Base-by-base conservation (phyloP, 345 rosid genomes). In the Psidium guajava region DNA sequence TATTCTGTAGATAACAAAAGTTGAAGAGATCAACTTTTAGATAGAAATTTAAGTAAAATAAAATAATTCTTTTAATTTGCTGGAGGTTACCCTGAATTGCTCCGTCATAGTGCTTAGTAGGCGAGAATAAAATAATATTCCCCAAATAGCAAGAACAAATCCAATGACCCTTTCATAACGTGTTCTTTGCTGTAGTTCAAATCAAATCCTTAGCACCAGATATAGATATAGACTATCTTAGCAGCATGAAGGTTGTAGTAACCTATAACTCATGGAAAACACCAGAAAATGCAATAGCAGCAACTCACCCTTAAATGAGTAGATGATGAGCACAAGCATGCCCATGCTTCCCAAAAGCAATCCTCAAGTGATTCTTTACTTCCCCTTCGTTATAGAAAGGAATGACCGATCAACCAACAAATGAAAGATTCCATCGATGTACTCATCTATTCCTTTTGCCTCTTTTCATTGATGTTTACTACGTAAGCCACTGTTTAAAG, bases 321-420 rank as follows among this genome's bases (percentile, higher is more conserved):
- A 61, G 98, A 94, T 83, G 99, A 97, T 85, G 98, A 95, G 91
- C 93, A 90, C 20, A 97, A 91, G 88, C 98, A 97, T 80, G 99
- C 96, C 99, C 99, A 96, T 81, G 99, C 99, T 90, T 96, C 99
- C 98, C 99, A 95, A 69, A 97, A 88, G 91, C 99, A 97, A 84
- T 95, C 98, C 90, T 97, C 98, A 82, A 97, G 92, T 54, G 96
- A 88, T 47, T 90, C 94, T 82, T 87, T 86, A 74, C 87, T 90
- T 58, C 89, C 91, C 94, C 99, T 95, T 91, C 84, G 24, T 22
- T 83, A 84, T n/a, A 54, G 24, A 14, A 69, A 69, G 47, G 47
- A 69, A 69, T 36, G 80, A 69, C 80, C 14, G 0, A 69, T 69
- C 77, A 36, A 18, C 25, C 25, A 36, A 69, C 13, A 8, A 36